Evolutionary conservation across 805 yeast species (phyloP), one percentile per base, ranked within the genome.

Genomic region (Kuraishia ogatae): DNA sequence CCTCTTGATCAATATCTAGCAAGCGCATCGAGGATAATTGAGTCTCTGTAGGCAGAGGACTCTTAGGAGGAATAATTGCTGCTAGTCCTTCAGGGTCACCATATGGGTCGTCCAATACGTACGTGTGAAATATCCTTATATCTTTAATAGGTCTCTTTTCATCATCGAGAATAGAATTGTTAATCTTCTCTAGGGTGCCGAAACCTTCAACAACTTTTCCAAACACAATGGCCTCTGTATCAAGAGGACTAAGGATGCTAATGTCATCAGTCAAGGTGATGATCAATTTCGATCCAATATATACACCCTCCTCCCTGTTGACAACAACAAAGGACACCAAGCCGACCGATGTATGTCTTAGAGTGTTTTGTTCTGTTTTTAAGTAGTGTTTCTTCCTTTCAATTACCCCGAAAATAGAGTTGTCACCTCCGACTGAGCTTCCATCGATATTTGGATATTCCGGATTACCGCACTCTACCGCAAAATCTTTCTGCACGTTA

Each of bases 141-240:
- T 80, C 84, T 54, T 68, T 70, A 35, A 76, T 60, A 17, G 84
- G 83, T 21, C 78, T 61, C 17, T 66, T 57, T 2, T 62, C 53
- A 2, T 66, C 67, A 60, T 81, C 85, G 1, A 72, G 61, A 2
- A 68, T 57, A 0, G 75, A 53, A 0, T 58, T 57, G 58, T 77
- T 81, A 48, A 84, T 70, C 35, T 61, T 63, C n/a, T 77, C 75
- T 51, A 84, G 62, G 0, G 75, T 64, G 0, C 71, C 71, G 43
- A 77, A 73, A 0, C 82, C 86, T 60, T 82, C 87, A 1, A 66
- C 71, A 0, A 83, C 77, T 29, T 67, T 65, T 0, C 85, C 89
- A 71, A 83, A 80, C 1, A 73, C 70, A 0, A 67, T 61, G 1
- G 61, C 61, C 28, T 56, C 46, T 2, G 35, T 23, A 53, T 66